phyloP scores from a whole-genome alignment of 2,329 filamentous ascomycete genomes.

The Aspergillus fructus region DNA sequence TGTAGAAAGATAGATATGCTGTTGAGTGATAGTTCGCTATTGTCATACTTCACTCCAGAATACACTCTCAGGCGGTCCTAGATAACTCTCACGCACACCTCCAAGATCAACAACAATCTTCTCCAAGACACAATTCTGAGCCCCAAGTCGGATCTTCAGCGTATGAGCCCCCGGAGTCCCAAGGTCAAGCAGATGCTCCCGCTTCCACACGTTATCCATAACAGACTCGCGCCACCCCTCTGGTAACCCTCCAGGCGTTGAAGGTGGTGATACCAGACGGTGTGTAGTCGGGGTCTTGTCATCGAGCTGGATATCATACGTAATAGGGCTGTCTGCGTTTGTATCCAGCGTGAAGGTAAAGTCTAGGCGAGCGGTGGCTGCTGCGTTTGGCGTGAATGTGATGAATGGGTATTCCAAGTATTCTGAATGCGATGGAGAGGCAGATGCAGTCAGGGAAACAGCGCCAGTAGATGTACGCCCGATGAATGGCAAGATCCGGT shows the following conservation, averaged over 20 bases:
- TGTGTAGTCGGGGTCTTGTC: slow-evolving; percentile 20
- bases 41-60: too few species aligned
- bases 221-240: slow-evolving; percentile 7
- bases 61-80: slow-evolving; percentile 57
- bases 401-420: slow-evolving; percentile 63
- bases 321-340: slow-evolving; percentile 50
- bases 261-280: slow-evolving; percentile 28
- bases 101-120: slow-evolving; percentile 59
- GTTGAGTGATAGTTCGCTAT: too few species aligned
- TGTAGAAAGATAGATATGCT: too few species aligned
- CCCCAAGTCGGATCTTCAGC: slow-evolving; percentile 52
- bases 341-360: slow-evolving; percentile 50
- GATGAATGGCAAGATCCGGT: slow-evolving; percentile 55
- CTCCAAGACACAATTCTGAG: slow-evolving; percentile 56
- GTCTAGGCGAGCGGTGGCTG: slow-evolving; percentile 37
- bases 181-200: slow-evolving; percentile 40
- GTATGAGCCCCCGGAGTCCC: slow-evolving; percentile 41
- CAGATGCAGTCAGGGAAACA: slow-evolving; percentile 53
- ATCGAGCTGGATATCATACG: slow-evolving; percentile 46
- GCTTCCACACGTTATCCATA: slow-evolving; percentile 27
- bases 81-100: slow-evolving; percentile 54
- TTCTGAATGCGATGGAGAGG: slow-evolving; percentile 48
- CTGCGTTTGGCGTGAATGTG: slow-evolving; percentile 54
- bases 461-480: slow-evolving; percentile 61
- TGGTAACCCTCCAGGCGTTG: slow-evolving; percentile 15